Conservation (phyloP, 2,329 filamentous ascomycete genomes). For the Penicillium sp. region DNA sequence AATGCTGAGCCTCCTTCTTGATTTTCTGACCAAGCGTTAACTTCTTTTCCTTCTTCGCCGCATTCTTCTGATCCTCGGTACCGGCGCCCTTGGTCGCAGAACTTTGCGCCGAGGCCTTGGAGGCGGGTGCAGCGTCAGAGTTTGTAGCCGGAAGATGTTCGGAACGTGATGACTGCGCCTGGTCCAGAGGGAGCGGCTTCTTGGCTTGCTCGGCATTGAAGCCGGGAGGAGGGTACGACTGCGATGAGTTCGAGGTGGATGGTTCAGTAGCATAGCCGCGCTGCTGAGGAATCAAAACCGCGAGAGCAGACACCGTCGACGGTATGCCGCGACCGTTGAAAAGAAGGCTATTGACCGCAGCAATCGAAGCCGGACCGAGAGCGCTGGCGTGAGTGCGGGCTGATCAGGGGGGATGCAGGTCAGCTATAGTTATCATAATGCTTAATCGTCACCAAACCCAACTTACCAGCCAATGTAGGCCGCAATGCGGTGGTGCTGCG, state of each 20-base stretch:
- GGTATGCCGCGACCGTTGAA: constrained; percentile 41
- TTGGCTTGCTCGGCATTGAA: constrained; percentile 89
- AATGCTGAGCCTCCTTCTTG: constrained; percentile 89
- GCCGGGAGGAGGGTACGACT: constrained; percentile 72
- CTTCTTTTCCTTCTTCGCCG: constrained; percentile 73
- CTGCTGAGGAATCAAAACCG: constrained; percentile 52
- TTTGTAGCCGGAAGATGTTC: constrained; percentile 1
- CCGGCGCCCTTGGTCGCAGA: constrained; percentile 55
- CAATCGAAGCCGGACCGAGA: constrained; percentile 26
- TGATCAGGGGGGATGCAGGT: constrained; percentile 12
- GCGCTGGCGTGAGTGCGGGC: constrained; percentile 32
- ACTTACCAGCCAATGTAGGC: constrained; percentile 29
- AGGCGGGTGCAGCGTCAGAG: constrained; percentile 32
- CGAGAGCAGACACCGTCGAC: constrained; percentile 53
- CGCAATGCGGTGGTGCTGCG: constrained; percentile 34
- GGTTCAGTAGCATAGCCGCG: constrained; percentile 56
- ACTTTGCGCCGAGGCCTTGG: constrained; percentile 55
- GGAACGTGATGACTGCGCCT: constrained; percentile 23
- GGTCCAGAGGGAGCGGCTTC: constrained; percentile 67
- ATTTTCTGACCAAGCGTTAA: constrained; percentile 85
- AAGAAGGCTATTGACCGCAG: constrained; percentile 32
- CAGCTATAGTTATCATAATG: neutral
- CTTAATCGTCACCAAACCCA: neutral
- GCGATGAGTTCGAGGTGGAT: constrained; percentile 45
- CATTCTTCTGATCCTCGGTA: constrained; percentile 51